Conservation (phyloP, 208 protist species). For the Trichomonas vaginalis region DNA sequence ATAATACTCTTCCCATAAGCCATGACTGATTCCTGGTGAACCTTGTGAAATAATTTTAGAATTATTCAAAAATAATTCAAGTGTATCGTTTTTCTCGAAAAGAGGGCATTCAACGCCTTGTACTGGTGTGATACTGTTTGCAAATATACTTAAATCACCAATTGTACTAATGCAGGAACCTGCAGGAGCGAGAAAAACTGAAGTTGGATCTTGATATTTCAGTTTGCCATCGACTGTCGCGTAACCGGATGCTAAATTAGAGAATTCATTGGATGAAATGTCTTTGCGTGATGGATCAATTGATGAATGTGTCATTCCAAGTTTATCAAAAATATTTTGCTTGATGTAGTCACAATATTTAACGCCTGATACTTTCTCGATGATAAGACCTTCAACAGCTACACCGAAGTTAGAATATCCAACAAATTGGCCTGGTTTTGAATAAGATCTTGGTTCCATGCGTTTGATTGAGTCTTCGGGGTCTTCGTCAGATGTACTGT, state of each 20-base stretch:
- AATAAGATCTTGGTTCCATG: background rate
- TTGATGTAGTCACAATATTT: background rate
- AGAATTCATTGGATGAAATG: background rate
- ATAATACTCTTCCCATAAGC: background rate
- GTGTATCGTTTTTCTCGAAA: background rate
- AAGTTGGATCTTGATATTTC: background rate
- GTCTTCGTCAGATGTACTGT: background rate
- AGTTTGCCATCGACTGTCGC: background rate
- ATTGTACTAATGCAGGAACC: background rate
- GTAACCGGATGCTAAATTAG: background rate
- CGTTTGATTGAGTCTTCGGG: background rate
- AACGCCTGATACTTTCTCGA: background rate
- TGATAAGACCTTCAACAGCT: background rate
- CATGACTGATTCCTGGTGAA: background rate
- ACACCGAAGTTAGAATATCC: background rate
- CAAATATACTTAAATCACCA: background rate
- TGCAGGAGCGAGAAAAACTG: background rate
- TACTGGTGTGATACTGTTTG: background rate
- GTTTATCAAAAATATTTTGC: background rate
- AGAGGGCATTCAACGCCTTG: background rate
- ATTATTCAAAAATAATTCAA: background rate
- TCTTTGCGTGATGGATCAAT: background rate
- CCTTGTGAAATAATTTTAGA: background rate
- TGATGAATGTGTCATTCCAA: background rate
- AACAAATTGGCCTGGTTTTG: background rate